Evolutionary conservation across 768 basidiomycete genomes (phyloP), one percentile per base, ranked within the genome.

Genomic region (Russula ochroleuca): DNA sequence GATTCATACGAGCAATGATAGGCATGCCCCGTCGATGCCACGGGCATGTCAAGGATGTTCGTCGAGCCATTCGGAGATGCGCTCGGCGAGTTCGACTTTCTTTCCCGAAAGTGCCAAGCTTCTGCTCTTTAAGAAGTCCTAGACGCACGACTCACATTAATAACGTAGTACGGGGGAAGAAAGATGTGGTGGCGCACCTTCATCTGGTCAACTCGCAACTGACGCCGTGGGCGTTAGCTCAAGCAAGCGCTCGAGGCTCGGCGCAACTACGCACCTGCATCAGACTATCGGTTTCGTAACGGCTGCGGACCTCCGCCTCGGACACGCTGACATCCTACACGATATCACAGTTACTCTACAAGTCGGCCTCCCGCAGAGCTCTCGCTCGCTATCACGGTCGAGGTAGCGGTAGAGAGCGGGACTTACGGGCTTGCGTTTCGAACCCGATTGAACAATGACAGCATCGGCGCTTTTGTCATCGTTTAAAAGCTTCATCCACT

Each of bases 181-280:
- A 61, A 43, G 23, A 25, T 48, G 38, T 28, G 41, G 53, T 8
- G n/a, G 65, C 78, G 62, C 65, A 88, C 89, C 82, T 88, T 92
- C 53, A 93, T 78, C 69, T 90, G 87, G 73, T 88, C 87, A 65
- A 90, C 86, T 19, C 83, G 84, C 66, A 92, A 78, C 90, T 92
- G 63, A 66, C 60, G 21, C 50, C 55, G 31, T 23, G 33, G 37
- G 50, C n/a, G 21, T 41, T 25, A 61, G 33, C 3, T 25, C 17
- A 67, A 62, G 25, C 37, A 66, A 63, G 61, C 51, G 35, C 53
- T 52, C 23, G 37, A 31, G 35, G 28, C 25, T 56, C 58, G 33
- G 43, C 38, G 33, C 52, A 60, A 49, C 21, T 57, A 61, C 69
- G 51, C 72, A 91, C 91, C 80, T 93, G 96, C 58, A 65, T 75